Base-by-base conservation (phyloP, 2,329 filamentous ascomycete species). In the Ophiocordyceps sinensis region DNA sequence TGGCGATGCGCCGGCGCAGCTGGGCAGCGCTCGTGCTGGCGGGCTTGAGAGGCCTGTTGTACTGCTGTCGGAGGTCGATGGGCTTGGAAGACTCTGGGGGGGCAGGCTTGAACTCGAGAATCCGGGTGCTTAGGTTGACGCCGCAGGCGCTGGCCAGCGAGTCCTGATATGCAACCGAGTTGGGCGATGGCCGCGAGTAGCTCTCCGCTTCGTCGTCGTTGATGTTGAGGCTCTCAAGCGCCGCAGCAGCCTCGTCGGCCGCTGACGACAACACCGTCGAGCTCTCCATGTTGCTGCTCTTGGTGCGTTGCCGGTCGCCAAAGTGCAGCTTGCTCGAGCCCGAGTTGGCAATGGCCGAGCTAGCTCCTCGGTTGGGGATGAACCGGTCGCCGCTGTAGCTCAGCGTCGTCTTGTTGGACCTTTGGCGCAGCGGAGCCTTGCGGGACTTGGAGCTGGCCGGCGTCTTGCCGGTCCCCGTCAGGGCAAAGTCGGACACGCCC, bases 61-160 rank as follows among this genome's bases (percentile, higher is more conserved):
- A 98, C 62, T 98, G 91, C 47, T 91, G 85, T 44, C 91, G 83
- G 47, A 98, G 80, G 60, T 98, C 91, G 57, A 98, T 94, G 30
- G 91, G 91, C 73, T 94, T 95, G 29, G 88, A 94, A 7, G 91
- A 96, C 68, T 96, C 91, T 4, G 91, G 91, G n/a, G 91, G 77
- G 2, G 89, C 87, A 41, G 91, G 91, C 79, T 98, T 98, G 75
- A 95, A 98, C 45, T 91, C 85, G 40, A 98, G 82, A 53, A 98
- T 98, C 47, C 91, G 85, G 42, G 88, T 93, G 70, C 88, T 94
- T 47, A 94, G 75, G 57, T 79, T 89, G 47, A 98, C 86, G 43
- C 88, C 91, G 60, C 89, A 96, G 39, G 89, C 89, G 50, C 79
- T 81, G 37, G 89, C 88, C 37, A 96, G 70, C 3, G 87, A 89